These are phyloP conservation scores for Ophiostoma ulmi DNA, from an alignment of 2,329 filamentous ascomycete genomes.

Conservation along the genomic window DNA sequence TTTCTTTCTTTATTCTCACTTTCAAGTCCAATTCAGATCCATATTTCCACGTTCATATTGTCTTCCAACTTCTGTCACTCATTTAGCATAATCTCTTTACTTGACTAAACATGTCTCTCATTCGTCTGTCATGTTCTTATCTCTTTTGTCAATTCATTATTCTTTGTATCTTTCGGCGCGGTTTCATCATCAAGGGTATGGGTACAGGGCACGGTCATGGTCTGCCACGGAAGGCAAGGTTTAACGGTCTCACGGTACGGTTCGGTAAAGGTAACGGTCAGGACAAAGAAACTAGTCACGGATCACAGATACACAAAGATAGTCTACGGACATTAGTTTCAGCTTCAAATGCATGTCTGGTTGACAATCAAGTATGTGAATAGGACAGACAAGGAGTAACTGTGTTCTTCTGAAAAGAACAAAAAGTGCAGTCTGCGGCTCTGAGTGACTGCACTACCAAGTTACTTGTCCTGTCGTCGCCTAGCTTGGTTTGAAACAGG, in stretches of 20 bases:
- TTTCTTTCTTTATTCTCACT: background rate
- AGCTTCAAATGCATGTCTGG: background rate
- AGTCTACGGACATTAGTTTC: background rate
- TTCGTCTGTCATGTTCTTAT: background rate
- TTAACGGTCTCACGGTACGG: conserved; percentile 3
- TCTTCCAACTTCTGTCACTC: background rate
- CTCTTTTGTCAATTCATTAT: background rate
- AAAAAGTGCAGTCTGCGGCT: too few species aligned
- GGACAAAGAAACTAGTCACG: background rate
- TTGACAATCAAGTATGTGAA: background rate
- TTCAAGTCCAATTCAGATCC: background rate
- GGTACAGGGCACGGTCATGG: background rate
- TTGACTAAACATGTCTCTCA: background rate
- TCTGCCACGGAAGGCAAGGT: background rate
- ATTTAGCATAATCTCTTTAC: background rate
- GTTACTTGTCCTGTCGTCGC: too few species aligned
- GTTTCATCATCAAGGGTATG: background rate
- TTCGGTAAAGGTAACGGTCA: background rate
- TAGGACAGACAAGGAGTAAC: too few species aligned
- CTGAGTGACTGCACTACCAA: too few species aligned
- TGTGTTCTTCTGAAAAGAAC: too few species aligned
- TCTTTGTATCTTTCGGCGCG: background rate
- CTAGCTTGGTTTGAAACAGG: too few species aligned
- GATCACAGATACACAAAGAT: background rate
- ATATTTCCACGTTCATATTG: too few species aligned